Evolutionary conservation across 768 basidiomycete species (phyloP).

Genomic region (Mycena pura): DNA sequence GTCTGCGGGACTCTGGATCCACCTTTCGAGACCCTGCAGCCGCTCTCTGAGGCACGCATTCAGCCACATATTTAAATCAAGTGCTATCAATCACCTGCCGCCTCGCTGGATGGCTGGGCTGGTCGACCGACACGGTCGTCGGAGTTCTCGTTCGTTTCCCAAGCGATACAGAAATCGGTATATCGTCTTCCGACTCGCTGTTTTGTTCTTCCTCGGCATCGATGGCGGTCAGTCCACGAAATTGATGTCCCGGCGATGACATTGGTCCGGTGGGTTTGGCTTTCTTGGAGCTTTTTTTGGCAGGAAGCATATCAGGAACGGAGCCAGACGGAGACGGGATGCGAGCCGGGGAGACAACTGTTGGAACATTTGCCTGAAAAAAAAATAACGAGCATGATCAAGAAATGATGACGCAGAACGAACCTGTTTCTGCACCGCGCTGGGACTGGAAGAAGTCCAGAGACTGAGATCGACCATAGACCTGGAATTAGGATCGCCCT

Average conservation of each 20-base stretch:
- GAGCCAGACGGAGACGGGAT: conserved; percentile 2
- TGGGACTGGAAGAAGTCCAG: conserved; percentile 48
- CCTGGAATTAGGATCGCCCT: conserved; percentile 31
- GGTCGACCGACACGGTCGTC: not conserved
- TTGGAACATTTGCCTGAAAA: not conserved
- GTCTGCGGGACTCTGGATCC: conserved; percentile 10
- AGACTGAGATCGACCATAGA: conserved; percentile 49
- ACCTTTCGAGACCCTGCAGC: conserved; percentile 9
- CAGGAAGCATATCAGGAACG: conserved; percentile 16
- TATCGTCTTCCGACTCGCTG: conserved; percentile 19
- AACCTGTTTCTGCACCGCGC: conserved; percentile 20
- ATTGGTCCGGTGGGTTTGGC: not conserved
- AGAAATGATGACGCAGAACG: not conserved
- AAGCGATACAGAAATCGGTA: not conserved
- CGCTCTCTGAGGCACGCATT: not conserved
- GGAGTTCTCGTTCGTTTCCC: conserved; percentile 23
- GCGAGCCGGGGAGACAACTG: conserved; percentile 7
- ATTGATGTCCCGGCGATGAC: conserved; percentile 1
- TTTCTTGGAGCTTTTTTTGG: conserved; percentile 15
- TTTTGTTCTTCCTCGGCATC: conserved; percentile 17
- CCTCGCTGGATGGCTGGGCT: conserved; percentile 11
- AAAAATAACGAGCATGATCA: not conserved
- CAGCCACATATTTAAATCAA: not conserved
- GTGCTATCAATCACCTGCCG: conserved; percentile 13
- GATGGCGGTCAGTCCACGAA: conserved; percentile 12